These are phyloP conservation scores for Lichina pygmaea DNA, from an alignment of 495 filamentous ascomycete genomes.

Conservation along the genomic window DNA sequence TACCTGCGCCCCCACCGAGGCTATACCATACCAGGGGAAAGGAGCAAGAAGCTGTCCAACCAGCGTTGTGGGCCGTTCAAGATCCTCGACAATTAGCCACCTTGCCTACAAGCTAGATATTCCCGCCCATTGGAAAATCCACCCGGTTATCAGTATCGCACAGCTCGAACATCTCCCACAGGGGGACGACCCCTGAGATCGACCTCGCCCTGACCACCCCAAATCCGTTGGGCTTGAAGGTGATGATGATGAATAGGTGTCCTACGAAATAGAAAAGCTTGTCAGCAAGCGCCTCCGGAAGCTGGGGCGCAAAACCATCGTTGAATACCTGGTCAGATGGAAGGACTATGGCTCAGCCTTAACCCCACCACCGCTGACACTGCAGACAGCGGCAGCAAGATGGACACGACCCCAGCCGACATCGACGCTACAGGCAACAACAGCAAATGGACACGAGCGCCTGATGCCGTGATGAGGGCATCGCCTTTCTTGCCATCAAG, in stretches of 20 bases:
- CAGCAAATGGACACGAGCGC: too few relatives aligned
- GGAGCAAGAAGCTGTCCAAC: conserved; percentile 1
- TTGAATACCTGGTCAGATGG: conserved; percentile 1
- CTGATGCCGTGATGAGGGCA: too few relatives aligned
- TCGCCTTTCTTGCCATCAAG: too few relatives aligned
- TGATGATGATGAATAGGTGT: neutral
- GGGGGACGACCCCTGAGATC: neutral
- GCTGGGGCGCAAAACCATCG: neutral
- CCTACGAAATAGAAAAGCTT: neutral
- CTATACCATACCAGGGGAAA: neutral
- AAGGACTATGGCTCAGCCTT: neutral
- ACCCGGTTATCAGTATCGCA: conserved; percentile 5
- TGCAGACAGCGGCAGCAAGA: too few relatives aligned
- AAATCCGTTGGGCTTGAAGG: neutral
- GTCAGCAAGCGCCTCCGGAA: neutral
- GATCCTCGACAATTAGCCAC: conserved; percentile 1
- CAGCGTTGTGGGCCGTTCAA: conserved; percentile 3
- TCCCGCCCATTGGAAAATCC: conserved; percentile 2
- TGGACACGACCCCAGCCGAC: too few relatives aligned
- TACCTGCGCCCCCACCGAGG: conserved; percentile 1
- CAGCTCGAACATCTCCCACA: conserved; percentile 1
- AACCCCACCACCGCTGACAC: too few relatives aligned
- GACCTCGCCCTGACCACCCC: neutral
- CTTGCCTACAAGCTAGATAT: conserved; percentile 6
- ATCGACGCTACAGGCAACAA: too few relatives aligned